These are phyloP conservation scores for Cicer pinnatifidum DNA, from an alignment of 306 rosid genomes.

Conservation along the genomic window DNA sequence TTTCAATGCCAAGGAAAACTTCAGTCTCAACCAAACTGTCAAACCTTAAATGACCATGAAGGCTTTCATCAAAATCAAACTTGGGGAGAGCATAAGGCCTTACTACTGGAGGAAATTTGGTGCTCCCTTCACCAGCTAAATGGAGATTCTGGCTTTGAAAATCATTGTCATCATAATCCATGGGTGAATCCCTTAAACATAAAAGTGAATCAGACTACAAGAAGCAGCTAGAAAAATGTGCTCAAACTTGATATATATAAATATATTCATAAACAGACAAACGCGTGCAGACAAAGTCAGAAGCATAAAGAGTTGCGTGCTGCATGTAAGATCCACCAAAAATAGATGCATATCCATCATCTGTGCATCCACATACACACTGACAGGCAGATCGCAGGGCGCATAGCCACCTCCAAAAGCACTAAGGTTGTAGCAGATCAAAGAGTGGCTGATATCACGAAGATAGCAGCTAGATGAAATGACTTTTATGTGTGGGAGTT, in stretches of 20 bases:
- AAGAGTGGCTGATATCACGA: neutral
- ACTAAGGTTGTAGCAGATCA: neutral
- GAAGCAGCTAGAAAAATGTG: neutral
- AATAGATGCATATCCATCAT: slow-evolving; percentile 1
- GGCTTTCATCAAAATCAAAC: slow-evolving; percentile 94
- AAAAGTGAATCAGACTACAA: slow-evolving; percentile 38
- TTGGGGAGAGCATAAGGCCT: slow-evolving; percentile 80
- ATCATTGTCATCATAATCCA: slow-evolving; percentile 99
- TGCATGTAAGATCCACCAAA: neutral
- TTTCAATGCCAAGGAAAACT: slow-evolving; percentile 56
- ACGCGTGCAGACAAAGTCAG: neutral
- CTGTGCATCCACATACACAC: neutral
- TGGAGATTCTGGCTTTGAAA: slow-evolving; percentile 96
- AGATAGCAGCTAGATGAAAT: slow-evolving; percentile 3
- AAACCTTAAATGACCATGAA: slow-evolving; percentile 85
- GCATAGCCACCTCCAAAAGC: neutral
- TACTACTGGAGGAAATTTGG: slow-evolving; percentile 79
- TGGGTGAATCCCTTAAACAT: slow-evolving; percentile 81
- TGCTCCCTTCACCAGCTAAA: slow-evolving; percentile 90
- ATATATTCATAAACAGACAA: slow-evolving; percentile 1
- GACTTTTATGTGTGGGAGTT: neutral
- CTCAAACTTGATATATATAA: neutral
- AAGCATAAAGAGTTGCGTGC: neutral
- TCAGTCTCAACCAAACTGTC: slow-evolving; percentile 86
- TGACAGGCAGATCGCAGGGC: neutral